Evolutionary conservation across 805 yeast genomes (phyloP).

Genomic region (Barnettozyma sp.): DNA sequence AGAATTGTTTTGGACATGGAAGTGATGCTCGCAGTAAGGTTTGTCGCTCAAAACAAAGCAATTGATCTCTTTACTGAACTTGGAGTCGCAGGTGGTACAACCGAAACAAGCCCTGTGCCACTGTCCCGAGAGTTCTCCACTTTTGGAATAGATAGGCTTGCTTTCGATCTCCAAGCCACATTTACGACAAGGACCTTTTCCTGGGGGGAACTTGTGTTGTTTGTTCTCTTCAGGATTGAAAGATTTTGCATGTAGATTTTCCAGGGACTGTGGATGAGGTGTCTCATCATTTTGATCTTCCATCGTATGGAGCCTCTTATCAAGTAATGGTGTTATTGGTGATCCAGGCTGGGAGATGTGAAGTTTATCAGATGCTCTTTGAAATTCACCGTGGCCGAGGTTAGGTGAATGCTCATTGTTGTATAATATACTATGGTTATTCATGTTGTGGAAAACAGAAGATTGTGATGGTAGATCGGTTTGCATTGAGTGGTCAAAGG

Average conservation of each 20-base stretch:
- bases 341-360: no score
- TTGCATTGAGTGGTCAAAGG: no score
- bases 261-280: no score
- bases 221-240: no score
- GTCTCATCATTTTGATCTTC: no score
- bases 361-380: conserved; percentile 6
- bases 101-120: conserved; percentile 90
- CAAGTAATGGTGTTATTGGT: no score
- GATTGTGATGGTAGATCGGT: no score
- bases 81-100: conserved; percentile 56
- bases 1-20: conserved; percentile 69
- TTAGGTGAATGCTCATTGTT: conserved; percentile 5
- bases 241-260: no score
- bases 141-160: conserved; percentile 77
- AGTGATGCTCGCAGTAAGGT: conserved; percentile 78
- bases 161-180: conserved; percentile 52
- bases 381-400: not conserved
- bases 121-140: conserved; percentile 76
- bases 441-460: not conserved
- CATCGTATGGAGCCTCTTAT: no score
- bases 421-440: conserved; percentile 2
- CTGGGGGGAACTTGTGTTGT: conserved; percentile 44
- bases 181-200: conserved; percentile 75
- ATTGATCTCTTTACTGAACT: conserved; percentile 52
- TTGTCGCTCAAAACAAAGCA: conserved; percentile 73